Evolutionary conservation across 352 stramenopile genomes (phyloP).

Genomic region (Phytopythium mirpurense): DNA sequence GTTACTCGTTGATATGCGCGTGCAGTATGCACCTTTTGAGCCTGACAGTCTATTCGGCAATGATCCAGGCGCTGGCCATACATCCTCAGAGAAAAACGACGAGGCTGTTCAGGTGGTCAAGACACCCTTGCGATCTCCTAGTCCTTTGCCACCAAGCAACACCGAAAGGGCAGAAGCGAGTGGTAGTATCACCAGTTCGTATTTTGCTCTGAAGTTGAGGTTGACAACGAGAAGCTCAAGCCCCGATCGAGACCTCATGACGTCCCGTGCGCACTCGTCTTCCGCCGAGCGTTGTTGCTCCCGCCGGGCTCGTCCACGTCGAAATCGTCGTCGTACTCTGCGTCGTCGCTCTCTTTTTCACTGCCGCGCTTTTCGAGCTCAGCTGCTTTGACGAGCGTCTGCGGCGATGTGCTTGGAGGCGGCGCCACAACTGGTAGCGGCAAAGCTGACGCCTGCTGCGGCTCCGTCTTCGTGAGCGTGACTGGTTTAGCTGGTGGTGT

Average conservation of each 20-base stretch:
- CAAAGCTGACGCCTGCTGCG: neutral
- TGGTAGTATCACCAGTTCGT: too few species aligned
- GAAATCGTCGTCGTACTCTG: conserved; percentile 39
- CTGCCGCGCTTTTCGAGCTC: conserved; percentile 1
- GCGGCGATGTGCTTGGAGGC: neutral
- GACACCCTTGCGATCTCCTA: too few species aligned
- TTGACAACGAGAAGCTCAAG: too few species aligned
- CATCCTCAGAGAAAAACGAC: too few species aligned
- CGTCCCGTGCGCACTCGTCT: neutral
- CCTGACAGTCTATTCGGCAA: too few species aligned
- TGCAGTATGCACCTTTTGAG: too few species aligned
- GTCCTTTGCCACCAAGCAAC: too few species aligned
- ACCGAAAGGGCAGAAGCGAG: neutral
- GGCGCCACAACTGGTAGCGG: neutral
- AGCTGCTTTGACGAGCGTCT: neutral
- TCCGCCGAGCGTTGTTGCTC: conserved; percentile 1
- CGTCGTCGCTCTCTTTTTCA: conserved; percentile 19
- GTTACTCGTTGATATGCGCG: conserved; percentile 1
- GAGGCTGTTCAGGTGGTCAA: too few species aligned
- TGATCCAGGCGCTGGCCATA: too few species aligned
- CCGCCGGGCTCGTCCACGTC: conserved; percentile 22
- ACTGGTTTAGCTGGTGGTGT: too few species aligned
- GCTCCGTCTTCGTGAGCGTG: too few species aligned
- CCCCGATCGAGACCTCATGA: neutral
- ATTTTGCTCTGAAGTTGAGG: too few species aligned